These are phyloP conservation scores for Peziza echinospora DNA, from an alignment of 495 filamentous ascomycete genomes.

Conservation along the genomic window DNA sequence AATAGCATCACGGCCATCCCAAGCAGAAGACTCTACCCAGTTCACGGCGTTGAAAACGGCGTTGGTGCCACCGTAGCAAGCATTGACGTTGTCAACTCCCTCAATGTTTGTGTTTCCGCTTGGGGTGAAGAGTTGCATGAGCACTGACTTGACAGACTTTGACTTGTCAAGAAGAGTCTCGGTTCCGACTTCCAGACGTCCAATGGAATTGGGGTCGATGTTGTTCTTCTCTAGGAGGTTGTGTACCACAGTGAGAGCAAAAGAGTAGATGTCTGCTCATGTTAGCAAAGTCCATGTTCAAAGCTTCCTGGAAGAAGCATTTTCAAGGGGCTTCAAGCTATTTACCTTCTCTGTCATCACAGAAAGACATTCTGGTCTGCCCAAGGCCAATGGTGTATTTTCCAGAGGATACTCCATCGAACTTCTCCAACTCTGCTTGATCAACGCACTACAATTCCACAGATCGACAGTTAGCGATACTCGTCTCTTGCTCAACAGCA, in stretches of 20 bases:
- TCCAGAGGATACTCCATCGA: conserved; percentile 81
- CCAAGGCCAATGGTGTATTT: conserved; percentile 99
- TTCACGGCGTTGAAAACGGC: conserved; percentile 92
- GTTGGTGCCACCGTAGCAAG: conserved; percentile 96
- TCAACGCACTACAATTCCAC: conserved; percentile 85
- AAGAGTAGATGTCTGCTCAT: conserved; percentile 99
- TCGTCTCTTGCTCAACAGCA: conserved; percentile 2
- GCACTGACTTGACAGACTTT: conserved; percentile 98
- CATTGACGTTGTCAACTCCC: conserved; percentile 90
- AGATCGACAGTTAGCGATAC: not conserved
- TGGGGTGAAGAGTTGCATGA: conserved; percentile 87
- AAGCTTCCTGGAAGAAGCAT: too few species aligned
- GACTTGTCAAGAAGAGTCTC: conserved; percentile 98
- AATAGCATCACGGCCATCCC: conserved; percentile 88
- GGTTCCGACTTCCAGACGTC: conserved; percentile 89
- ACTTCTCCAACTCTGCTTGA: conserved; percentile 87
- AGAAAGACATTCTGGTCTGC: conserved; percentile 99
- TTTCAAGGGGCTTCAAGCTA: too few species aligned
- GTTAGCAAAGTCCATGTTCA: too few species aligned
- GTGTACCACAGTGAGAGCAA: conserved; percentile 71
- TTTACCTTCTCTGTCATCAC: conserved; percentile 92
- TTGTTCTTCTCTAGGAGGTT: conserved; percentile 83
- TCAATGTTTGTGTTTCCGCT: conserved; percentile 81
- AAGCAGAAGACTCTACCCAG: conserved; percentile 94
- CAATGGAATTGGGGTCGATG: conserved; percentile 74